A percentile compares a stretch with the other conserved stretches of the same genome.
phyloP scores from a whole-genome alignment of 2,329 filamentous ascomycete species.

The Fusarium albidum region DNA sequence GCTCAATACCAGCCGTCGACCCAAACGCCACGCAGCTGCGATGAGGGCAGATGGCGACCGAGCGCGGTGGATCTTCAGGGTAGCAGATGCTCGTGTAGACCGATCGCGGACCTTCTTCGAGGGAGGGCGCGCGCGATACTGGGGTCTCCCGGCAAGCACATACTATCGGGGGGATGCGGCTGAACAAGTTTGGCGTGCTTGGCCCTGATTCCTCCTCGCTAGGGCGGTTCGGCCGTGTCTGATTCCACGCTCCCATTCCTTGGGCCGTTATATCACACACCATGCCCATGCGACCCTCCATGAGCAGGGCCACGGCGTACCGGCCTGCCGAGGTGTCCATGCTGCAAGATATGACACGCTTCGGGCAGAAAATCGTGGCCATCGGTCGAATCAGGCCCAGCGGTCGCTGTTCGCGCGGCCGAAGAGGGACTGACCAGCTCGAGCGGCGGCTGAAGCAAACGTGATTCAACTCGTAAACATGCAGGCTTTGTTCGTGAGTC shows the following conservation, averaged over 20 bases:
- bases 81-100: conserved; percentile 62
- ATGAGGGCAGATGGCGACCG: conserved; percentile 71
- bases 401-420: conserved; percentile 32
- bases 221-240: conserved; percentile 11
- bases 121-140: conserved; percentile 33
- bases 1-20: conserved; percentile 67
- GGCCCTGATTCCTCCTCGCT: conserved; percentile 20
- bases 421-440: conserved; percentile 38
- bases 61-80: conserved; percentile 69
- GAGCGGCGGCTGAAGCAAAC: conserved; percentile 42
- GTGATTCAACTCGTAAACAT: conserved; percentile 59
- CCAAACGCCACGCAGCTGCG: conserved; percentile 72
- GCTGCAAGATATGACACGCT: conserved; percentile 64
- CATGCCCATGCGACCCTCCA: conserved; percentile 68
- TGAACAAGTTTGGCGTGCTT: conserved; percentile 8
- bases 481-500: conserved; percentile 60
- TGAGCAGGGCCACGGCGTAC: conserved; percentile 64
- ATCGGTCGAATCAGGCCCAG: conserved; percentile 51
- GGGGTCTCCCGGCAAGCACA: conserved; percentile 40
- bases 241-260: conserved; percentile 13
- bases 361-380: conserved; percentile 64
- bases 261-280: conserved; percentile 61
- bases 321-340: conserved; percentile 68
- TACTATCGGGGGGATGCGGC: conserved; percentile 1
- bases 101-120: conserved; percentile 44